phyloP scores from a whole-genome alignment of 2,329 filamentous ascomycete genomes.

The Tolypocladium nubicola region DNA sequence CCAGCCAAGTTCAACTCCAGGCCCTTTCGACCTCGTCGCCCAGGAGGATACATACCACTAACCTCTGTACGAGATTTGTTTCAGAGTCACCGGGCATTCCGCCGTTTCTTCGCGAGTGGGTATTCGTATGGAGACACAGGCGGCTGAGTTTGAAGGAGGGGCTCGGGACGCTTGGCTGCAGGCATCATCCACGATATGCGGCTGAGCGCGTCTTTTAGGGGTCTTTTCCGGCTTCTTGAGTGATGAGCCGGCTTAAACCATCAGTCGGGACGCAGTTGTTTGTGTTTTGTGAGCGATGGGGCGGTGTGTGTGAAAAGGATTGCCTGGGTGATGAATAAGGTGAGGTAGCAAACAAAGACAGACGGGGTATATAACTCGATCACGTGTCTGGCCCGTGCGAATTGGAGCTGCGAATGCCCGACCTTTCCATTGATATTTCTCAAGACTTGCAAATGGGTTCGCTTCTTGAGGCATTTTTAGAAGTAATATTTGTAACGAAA shows the following conservation, averaged over 20 bases:
- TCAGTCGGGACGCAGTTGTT: neutral
- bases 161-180: neutral
- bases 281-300: neutral
- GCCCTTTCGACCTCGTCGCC: neutral
- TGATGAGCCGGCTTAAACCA: neutral
- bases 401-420: neutral
- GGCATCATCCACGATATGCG: neutral
- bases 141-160: neutral
- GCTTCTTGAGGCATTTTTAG: neutral
- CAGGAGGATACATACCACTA: slow-evolving; percentile 17
- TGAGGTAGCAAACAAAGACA: neutral
- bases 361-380: neutral
- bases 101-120: neutral
- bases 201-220: neutral
- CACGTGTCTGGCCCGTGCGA: neutral
- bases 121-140: neutral
- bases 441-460: neutral
- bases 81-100: slow-evolving; percentile 13
- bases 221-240: neutral
- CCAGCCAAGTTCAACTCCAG: neutral
- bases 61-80: slow-evolving; percentile 13
- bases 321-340: neutral
- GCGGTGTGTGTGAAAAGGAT: neutral
- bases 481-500: neutral
- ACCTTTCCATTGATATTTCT: neutral